Evolutionary conservation across 2,329 filamentous ascomycete genomes (phyloP), one percentile per base, ranked within the genome.

Genomic region (Colletotrichum tropicale): DNA sequence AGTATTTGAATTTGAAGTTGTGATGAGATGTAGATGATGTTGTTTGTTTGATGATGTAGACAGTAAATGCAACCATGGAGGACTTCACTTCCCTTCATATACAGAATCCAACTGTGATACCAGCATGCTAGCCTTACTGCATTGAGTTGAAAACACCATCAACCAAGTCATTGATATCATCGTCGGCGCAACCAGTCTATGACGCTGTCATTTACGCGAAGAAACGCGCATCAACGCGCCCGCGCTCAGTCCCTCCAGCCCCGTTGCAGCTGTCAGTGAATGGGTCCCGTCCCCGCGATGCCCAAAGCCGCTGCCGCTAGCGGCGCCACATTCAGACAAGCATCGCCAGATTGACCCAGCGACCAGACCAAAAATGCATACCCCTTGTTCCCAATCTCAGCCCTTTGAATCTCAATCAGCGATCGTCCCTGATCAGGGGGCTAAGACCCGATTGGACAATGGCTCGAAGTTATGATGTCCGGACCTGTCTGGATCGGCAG

Each of bases 171-270:
- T 28, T 52, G 61, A 66, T 43, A 61, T 74, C 66, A 76, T 74
- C 24, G 8, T 34, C 30, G 32, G 21, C 52, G 24, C n/a, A 26
- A 18, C 6, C 4, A 28, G 26, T 76, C 76, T 76, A 77, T 77
- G 76, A 77, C 76, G 76, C 76, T 58, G 13, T 77, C 66, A 77
- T 76, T 64, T 61, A 70, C 74, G 62, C 66, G 70, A 71, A 58
- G 66, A 71, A 71, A 52, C 56, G 61, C 64, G 71, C 70, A 69
- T 56, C 32, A 66, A 68, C 69, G 72, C 65, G 60, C 32, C 26
- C n/a, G 58, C 60, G 64, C 56, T 32, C 66, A 36, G 48, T 38
- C 21, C 56, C 43, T 21, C 62, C 62, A 62, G 38, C 21, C 48
- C 56, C 48, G 64, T 73, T 52, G 70, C 73, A 60, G 32, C 30